phyloP scores from a whole-genome alignment of 768 basidiomycete species.

The Macrocybe gigantea region DNA sequence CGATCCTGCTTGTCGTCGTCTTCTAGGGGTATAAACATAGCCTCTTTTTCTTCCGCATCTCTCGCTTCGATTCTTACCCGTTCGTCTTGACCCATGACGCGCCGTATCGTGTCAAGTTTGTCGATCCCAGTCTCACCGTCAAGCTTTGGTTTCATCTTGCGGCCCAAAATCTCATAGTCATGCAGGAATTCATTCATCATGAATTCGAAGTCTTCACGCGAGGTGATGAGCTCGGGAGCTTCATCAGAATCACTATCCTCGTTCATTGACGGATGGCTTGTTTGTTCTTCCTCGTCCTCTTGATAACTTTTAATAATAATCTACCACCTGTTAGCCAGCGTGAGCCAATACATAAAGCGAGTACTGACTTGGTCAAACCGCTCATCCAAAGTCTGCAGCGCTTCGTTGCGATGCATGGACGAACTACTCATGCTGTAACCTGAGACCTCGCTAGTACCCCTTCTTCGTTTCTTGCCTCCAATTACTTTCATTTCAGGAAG shows the following conservation, averaged over 20 bases:
- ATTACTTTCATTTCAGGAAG: constrained; percentile 72
- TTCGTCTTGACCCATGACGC: constrained; percentile 68
- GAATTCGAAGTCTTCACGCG: constrained; percentile 81
- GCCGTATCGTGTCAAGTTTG: constrained; percentile 76
- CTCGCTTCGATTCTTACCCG: constrained; percentile 40
- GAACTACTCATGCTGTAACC: constrained; percentile 98
- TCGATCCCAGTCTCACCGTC: constrained; percentile 67
- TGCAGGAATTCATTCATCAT: constrained; percentile 94
- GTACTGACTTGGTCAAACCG: constrained; percentile 81
- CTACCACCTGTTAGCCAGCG: constrained; percentile 19
- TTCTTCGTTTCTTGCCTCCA: constrained; percentile 68
- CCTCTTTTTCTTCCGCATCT: constrained; percentile 41
- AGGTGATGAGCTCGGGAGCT: constrained; percentile 69
- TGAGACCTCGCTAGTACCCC: constrained; percentile 78
- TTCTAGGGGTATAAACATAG: constrained; percentile 32
- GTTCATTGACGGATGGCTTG: constrained; percentile 14
- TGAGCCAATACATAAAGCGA: not conserved
- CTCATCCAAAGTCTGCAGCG: constrained; percentile 84
- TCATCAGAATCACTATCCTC: constrained; percentile 47
- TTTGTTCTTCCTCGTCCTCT: constrained; percentile 40
- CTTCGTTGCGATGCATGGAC: constrained; percentile 90
- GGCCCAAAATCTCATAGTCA: constrained; percentile 86
- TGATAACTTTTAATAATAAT: constrained; percentile 82
- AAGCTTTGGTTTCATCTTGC: constrained; percentile 75
- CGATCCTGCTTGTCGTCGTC: constrained; percentile 62